phyloP scores from a whole-genome alignment of 345 rosid genomes.

The Lepidium sativum region DNA sequence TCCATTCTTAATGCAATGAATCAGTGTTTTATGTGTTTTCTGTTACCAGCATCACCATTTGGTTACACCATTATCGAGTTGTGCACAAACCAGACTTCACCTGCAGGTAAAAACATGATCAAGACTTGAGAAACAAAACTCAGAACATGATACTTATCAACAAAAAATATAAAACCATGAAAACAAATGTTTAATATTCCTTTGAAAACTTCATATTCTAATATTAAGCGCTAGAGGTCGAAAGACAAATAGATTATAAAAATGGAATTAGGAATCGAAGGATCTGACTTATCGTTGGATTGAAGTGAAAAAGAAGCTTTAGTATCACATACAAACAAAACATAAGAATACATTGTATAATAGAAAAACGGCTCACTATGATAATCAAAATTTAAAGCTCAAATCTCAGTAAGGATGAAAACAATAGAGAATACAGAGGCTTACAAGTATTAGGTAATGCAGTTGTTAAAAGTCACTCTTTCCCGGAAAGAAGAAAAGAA shows the following conservation, averaged over 20 bases:
- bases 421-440: conserved; percentile 4
- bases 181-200: neutral
- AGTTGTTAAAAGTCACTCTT: neutral
- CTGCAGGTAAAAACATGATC: conserved; percentile 19
- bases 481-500: neutral
- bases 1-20: too few species aligned
- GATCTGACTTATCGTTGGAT: too few species aligned
- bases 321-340: too few species aligned
- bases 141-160: neutral
- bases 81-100: neutral
- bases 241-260: neutral
- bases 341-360: too few species aligned
- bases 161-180: neutral
- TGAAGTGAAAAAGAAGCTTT: too few species aligned
- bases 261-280: too few species aligned
- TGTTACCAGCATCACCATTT: conserved; percentile 1
- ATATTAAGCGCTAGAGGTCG: neutral
- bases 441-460: neutral
- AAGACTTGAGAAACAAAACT: neutral
- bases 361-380: neutral
- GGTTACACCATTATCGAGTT: neutral
- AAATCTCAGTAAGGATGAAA: neutral
- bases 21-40: neutral
- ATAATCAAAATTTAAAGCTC: conserved; percentile 12
- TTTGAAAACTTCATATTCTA: neutral